Evolutionary conservation across 306 rosid genomes (phyloP), one percentile per base, ranked within the genome.

Genomic region (Cucurbita ficifolia): DNA sequence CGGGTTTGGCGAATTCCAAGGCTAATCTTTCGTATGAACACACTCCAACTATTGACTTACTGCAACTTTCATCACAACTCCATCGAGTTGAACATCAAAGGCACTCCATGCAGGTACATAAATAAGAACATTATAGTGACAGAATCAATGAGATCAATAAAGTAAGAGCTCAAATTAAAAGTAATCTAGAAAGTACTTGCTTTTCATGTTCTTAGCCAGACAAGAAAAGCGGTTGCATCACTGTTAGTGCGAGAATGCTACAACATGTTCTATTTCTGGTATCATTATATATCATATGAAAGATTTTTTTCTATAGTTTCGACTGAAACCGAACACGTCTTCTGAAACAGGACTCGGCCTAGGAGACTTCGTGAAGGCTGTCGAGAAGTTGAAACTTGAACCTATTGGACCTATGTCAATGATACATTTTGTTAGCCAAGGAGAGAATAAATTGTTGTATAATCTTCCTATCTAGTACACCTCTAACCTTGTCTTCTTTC

Each of bases 41-140:
- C 74, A 87, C 81, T 19, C 82, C 88, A n/a, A 93, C 98, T 22
- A 81, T 93, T 11, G 86, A 88, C 87, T 83, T 88, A 81, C 88
- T 90, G 53, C 96, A 88, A 53, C 83, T 93, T 52, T 93, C 97
- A n/a, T 87, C 94, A 3, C 96, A 90, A 79, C 93, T 93, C 79
- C 94, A 87, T 57, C 90, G 83, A 61, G 96, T 90, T 21, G 94
- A 88, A 83, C 85, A 86, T 80, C 92, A 88, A 57, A 82, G 89
- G 81, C 91, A 87, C 50, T 83, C 88, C 77, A 65, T 84, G 77
- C 88, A 83, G 76, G 70, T 72, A 76, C 22, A 74, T 33, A 87
- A 84, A 84, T 83, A 71, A 42, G 84, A 85, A 69, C 80, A 77
- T 59, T 87, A 22, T 43, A 10, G 36, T 43, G 38, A 6, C 38